Conservation (phyloP, 2,329 filamentous ascomycete species). For the Cytospora piceicola region DNA sequence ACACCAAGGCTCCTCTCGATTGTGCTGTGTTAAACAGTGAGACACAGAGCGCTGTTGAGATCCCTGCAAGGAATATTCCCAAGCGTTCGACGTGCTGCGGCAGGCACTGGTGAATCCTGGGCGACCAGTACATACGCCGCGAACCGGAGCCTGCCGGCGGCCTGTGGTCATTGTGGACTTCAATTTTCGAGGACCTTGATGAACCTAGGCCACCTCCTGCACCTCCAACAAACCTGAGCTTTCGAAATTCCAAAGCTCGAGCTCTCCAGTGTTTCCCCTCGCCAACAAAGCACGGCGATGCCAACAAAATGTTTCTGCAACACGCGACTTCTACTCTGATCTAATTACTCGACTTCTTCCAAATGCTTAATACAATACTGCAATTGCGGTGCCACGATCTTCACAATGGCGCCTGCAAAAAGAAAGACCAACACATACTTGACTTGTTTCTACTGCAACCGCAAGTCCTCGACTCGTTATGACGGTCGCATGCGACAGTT, state of each 20-base stretch:
- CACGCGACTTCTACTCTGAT: background rate
- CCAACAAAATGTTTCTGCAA: conserved; percentile 25
- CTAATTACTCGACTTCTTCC: conserved; percentile 2
- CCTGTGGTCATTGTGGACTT: conserved; percentile 9
- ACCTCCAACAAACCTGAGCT: background rate
- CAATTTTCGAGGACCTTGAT: conserved; percentile 19
- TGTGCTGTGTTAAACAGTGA: background rate
- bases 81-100: no score
- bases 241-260: conserved; percentile 1
- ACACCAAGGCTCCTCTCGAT: background rate
- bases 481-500: conserved; percentile 67
- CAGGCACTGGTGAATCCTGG: no score
- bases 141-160: background rate
- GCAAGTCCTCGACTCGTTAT: conserved; percentile 63
- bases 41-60: background rate
- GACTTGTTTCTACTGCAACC: conserved; percentile 84
- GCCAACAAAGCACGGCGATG: conserved; percentile 22
- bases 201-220: conserved; percentile 4
- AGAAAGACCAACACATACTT: conserved; percentile 47
- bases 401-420: conserved; percentile 48
- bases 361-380: background rate
- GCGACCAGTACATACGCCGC: background rate
- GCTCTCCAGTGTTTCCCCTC: conserved; percentile 9
- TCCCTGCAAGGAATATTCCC: background rate
- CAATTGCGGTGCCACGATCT: conserved; percentile 21